Evolutionary conservation across 2,329 filamentous ascomycete genomes (phyloP), one percentile per base, ranked within the genome.

Genomic region (Cladorrhinum sp.): DNA sequence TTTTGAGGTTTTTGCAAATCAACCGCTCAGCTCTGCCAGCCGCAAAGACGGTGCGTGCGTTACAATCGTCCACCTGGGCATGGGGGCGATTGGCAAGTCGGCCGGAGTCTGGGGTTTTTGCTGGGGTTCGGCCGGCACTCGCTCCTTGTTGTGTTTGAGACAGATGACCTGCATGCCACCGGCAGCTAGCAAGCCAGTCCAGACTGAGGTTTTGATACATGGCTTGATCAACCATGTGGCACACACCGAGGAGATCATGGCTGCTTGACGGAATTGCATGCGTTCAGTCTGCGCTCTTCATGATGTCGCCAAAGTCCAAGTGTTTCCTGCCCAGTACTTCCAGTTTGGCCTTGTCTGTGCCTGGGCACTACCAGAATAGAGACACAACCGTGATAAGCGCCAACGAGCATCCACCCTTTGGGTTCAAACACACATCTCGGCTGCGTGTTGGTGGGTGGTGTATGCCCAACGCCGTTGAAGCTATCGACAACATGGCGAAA

Each of bases 41-140:
- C 30, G 53, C 30, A 21, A 20, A 14, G 33, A 46, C 42, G 42
- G 4, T 28, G 9, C 9, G 42, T 46, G 3, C 18, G 16, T 46
- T 46, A 46, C 18, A 7, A 18, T 18, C 7, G 2, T 21, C 18
- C 26, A 28, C 26, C 26, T 28, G 42, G n/a, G 42, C 18, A 46
- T 21, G 42, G 42, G 42, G 42, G 42, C 42, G 42, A 21, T 46
- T 46, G 42, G 16, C 42, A 8, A 36, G 33, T 36, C 14, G 12
- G 33, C 33, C 33, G 12, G 12, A 26, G 24, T 56, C 54, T 28
- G 54, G 54, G 54, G 54, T 26, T 42, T 42, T 56, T 48, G 54
- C 54, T 42, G 36, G 36, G 42, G 36, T 57, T 24, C 39, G 23
- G 39, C 49, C 54, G 54, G 54, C 54, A 57, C 24, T 49, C 23